Percentiles rank a stretch among this genome's conserved stretches.
Evolutionary conservation across 75 land plant genomes (phyloP).

Genomic region (Gnetum montanum): DNA sequence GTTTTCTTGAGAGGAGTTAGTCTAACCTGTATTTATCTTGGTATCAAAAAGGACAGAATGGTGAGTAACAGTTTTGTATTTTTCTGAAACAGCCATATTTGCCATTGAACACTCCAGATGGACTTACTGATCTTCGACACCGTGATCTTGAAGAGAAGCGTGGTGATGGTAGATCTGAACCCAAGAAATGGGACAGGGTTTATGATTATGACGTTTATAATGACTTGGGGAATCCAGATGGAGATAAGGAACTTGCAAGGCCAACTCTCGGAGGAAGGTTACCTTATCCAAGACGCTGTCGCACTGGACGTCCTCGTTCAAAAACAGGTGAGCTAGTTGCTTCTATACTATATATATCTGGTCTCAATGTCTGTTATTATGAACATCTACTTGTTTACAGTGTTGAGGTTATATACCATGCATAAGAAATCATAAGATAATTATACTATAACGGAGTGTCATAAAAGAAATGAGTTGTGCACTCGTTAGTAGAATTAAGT

Average conservation of each 20-base stretch:
- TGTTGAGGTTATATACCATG: too few species aligned
- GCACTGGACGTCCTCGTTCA: conserved; percentile 53
- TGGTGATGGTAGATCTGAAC: conserved; percentile 56
- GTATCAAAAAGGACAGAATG: too few species aligned
- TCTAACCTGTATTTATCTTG: too few species aligned
- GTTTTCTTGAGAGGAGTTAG: too few species aligned
- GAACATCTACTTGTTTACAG: too few species aligned
- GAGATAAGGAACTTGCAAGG: conserved; percentile 27
- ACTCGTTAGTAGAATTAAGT: too few species aligned
- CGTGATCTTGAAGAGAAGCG: conserved; percentile 32
- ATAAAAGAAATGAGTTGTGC: too few species aligned
- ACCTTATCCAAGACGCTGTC: conserved; percentile 67
- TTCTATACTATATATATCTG: too few species aligned
- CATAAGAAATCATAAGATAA: too few species aligned
- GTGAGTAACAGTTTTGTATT: too few species aligned
- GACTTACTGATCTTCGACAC: conserved; percentile 36
- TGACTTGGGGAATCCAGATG: conserved; percentile 73
- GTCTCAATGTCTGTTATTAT: too few species aligned
- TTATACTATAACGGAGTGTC: too few species aligned
- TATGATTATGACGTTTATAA: conserved; percentile 73
- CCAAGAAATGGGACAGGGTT: conserved; percentile 52
- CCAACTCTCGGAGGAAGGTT: conserved; percentile 33
- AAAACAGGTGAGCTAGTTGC: conserved; percentile 23
- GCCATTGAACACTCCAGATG: conserved; percentile 58
- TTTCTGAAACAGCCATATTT: conserved; percentile 46